A percentile compares a stretch with the other conserved stretches of the same genome.
phyloP scores from a whole-genome alignment of 2,329 filamentous ascomycete species.

The Microthyrium microscopicum region DNA sequence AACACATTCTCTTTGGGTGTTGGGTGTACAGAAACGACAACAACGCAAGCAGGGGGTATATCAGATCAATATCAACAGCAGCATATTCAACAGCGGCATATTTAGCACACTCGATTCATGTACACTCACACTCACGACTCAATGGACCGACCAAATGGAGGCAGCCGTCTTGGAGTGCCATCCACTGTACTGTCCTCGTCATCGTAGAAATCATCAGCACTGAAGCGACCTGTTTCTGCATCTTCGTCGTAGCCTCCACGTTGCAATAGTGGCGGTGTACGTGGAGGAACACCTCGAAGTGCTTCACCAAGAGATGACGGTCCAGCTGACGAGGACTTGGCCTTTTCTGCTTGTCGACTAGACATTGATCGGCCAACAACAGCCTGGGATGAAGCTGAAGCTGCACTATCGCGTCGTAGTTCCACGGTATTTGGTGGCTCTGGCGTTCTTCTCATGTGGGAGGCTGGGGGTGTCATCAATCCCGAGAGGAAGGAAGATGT shows the following conservation, averaged over 20 bases:
- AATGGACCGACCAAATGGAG: no score
- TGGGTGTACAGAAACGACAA: no score
- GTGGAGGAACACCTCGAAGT: constrained; percentile 13
- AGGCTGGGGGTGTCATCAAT: constrained; percentile 77
- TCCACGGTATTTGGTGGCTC: constrained; percentile 18
- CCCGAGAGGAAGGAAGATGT: constrained; percentile 52
- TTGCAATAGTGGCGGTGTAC: constrained; percentile 38
- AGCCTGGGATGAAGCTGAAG: not conserved
- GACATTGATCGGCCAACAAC: not conserved
- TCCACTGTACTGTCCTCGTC: constrained; percentile 32
- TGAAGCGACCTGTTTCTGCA: constrained; percentile 31
- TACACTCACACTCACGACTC: no score
- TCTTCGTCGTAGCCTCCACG: constrained; percentile 42
- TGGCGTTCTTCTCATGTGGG: constrained; percentile 48
- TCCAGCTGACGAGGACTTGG: not conserved
- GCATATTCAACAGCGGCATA: no score
- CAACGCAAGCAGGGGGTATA: no score
- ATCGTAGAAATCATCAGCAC: constrained; percentile 30
- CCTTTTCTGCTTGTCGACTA: not conserved
- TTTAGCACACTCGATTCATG: no score
- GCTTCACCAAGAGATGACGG: not conserved
- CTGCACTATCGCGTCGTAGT: not conserved
- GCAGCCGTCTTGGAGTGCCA: constrained; percentile 12
- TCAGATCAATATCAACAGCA: no score
- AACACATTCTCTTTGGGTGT: no score